Percentiles rank a stretch among this genome's conserved stretches.
Evolutionary conservation across 371 early-diverging fungal species (phyloP).

Genomic region (Rhizopus microsporus): DNA sequence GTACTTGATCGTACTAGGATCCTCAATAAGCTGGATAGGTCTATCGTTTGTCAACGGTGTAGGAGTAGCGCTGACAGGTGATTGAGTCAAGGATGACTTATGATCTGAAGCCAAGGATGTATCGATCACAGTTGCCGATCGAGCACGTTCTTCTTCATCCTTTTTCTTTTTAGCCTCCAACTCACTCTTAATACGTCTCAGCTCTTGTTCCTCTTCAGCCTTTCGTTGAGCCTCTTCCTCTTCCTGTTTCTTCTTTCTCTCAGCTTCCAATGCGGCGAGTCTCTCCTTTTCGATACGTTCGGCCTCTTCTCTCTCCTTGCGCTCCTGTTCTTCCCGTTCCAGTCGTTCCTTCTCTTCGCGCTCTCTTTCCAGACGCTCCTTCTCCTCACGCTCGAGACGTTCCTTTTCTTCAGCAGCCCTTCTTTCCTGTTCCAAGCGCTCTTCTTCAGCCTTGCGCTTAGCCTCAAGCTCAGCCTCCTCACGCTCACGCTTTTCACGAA

Average conservation of each 20-base stretch:
- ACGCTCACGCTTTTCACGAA: slow-evolving; percentile 36
- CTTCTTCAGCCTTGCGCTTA: slow-evolving; percentile 35
- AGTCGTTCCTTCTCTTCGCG: slow-evolving; percentile 36
- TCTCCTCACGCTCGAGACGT: slow-evolving; percentile 12
- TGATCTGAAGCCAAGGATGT: neutral
- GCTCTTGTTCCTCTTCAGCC: slow-evolving; percentile 22
- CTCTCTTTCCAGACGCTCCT: slow-evolving; percentile 26
- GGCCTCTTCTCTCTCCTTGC: slow-evolving; percentile 27
- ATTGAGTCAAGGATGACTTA: slow-evolving; percentile 1
- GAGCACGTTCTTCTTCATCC: slow-evolving; percentile 35
- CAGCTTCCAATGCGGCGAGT: slow-evolving; percentile 1
- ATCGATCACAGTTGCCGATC: slow-evolving; percentile 4
- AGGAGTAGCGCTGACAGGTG: slow-evolving; percentile 22
- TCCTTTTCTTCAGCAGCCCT: slow-evolving; percentile 14
- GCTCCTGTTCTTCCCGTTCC: slow-evolving; percentile 17
- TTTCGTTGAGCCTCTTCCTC: slow-evolving; percentile 21
- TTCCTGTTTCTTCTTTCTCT: slow-evolving; percentile 18
- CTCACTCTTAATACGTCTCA: slow-evolving; percentile 19
- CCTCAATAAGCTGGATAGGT: slow-evolving; percentile 19
- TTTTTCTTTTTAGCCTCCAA: slow-evolving; percentile 43
- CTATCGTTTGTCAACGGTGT: slow-evolving; percentile 13
- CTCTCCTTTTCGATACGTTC: slow-evolving; percentile 28
- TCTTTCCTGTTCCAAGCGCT: slow-evolving; percentile 15
- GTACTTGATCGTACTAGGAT: slow-evolving; percentile 38
- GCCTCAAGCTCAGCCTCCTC: slow-evolving; percentile 51